Base-by-base conservation (phyloP, 1,284 basidiomycete genomes). In the Leucoagaricus sp. region DNA sequence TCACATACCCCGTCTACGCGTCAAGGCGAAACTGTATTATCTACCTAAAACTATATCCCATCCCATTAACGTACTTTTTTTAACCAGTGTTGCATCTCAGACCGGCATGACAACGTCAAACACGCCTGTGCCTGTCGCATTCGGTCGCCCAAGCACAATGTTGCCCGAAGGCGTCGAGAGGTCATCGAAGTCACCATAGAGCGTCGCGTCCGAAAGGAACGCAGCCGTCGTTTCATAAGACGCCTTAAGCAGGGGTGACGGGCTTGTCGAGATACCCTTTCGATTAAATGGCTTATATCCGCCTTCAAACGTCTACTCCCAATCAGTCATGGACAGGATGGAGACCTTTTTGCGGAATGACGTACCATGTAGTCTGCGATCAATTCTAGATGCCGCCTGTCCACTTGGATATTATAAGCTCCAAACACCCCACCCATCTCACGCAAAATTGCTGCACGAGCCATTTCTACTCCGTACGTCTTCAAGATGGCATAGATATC, bases 301-400 rank as follows among this genome's bases (percentile, higher is more conserved):
- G 45, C 97, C 97, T 50, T 95, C 93, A 68, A 96, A 97, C 0
- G 97, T 99, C 94, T 98, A 65, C 33, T 12, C 49, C 25, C 17
- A 19, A 41, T 46, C n/a, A 42, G 29, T 42, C 34, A 4, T 46
- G 15, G 31, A 21, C 33, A 9, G 13, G 12, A 29, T 25, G 3
- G 33, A n/a, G 23, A 29, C 8, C 17, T 29, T 26, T 29, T 41
- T 42, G 15, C 12, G 49, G 21, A 9, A 46, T 21, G 49, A 74
- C 88, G 63, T 67, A 95, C 94, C 95, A 98, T 98, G 72, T 99
- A 99, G 73, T 99, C 97, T 31, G 97, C 97, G 69, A 99, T 98
- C 60, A 99, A 82, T 68, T 96, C 95, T 55, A 99, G 79, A 79
- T 99, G 97, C 55, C 97, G 86, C 65, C 86, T 87, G 73, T 98